Evolutionary conservation across 2,329 filamentous ascomycete species (phyloP), one percentile per base, ranked within the genome.

Genomic region (Botrytis pseudocinerea): DNA sequence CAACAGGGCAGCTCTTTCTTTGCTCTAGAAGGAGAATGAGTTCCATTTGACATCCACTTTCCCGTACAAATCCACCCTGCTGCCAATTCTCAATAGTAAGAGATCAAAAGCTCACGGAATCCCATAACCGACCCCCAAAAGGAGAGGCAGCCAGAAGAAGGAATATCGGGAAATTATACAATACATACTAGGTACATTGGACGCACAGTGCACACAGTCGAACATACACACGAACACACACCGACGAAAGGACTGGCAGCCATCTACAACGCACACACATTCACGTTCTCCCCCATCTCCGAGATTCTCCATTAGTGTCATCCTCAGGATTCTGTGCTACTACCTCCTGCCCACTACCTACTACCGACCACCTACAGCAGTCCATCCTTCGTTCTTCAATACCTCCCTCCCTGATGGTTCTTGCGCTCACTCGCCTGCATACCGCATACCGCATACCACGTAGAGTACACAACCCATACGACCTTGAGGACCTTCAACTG

Each of bases 1-100:
- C 48, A 46, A 42, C 38, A 18, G 38, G 48, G 28, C n/a, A 44
- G 35, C 14, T 62, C 44, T 38, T 51, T 38, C 54, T 38, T 22
- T 46, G 22, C 54, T 28, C 42, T 63, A 63, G 32, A 46, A 70
- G 40, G 69, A 63, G 32, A 40, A 63, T 42, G 64, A 54, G 40
- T 65, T 68, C 64, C 64, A 68, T 28, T 32, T 42, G 35, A 51
- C 32, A 63, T 70, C 42, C 69, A 38, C 59, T 63, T 48, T 70
- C 28, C 28, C 32, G 46, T 70, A 44, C 68, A 48, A 35, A 46
- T n/a, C 35, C 66, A 60, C n/a, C 35, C 51, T 44, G 28, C 40
- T 35, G 28, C 42, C 32, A 28, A 54, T 54, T 66, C 44, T 66
- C 38, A 20, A 16, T 63, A 40, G 32, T 51, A 51, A 65, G 63